Evolutionary conservation across 1,139 yeast genomes (phyloP), one percentile per base, ranked within the genome.

Genomic region (Debaryomyces nepalensis): DNA sequence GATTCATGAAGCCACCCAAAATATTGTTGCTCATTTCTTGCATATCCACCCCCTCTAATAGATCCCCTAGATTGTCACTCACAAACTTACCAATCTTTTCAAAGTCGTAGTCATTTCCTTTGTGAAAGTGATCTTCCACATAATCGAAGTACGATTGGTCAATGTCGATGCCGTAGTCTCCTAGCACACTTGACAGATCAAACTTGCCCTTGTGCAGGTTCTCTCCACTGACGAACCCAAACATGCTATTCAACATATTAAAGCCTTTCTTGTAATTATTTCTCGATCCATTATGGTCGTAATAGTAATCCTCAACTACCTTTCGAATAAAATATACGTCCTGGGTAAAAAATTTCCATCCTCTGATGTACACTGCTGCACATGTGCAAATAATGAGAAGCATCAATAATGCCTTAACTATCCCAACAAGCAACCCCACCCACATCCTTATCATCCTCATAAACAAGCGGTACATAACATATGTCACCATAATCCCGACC

Each of bases 391-490:
- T 12, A 23, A 53, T 34, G 8, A 38, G 18, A 8, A 51, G 24
- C 15, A 56, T 27, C 7, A 56, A 18, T 2, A 45, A 26, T 2
- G 46, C 45, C 48, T 66, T 66, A 14, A 63, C 23, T 8, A 55
- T 44, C n/a, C 54, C 42, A 20, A 61, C 43, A 8, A 64, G 39
- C 33, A 66, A 47, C 8, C 52, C 45, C 29, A 62, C 32, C 72
- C 73, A 67, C 45, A 65, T 48, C 41, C 47, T 49, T 4, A 66
- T 15, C 18, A 65, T 41, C 33, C 57, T 45, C 5, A 54, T 38
- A 12, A 57, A 35, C 26, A 60, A 30, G 38, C 47, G 52, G 50
- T 64, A 67, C 6, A 51, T 37, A 9, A 63, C 15, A 42, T 67
- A 68, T 3, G 53, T 43, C 2, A 50, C 51, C 10, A 64, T 33